A percentile compares a stretch with the other conserved stretches of the same genome.
phyloP scores from a whole-genome alignment of 148 eudicot genomes.

The Limonium bicolor region DNA sequence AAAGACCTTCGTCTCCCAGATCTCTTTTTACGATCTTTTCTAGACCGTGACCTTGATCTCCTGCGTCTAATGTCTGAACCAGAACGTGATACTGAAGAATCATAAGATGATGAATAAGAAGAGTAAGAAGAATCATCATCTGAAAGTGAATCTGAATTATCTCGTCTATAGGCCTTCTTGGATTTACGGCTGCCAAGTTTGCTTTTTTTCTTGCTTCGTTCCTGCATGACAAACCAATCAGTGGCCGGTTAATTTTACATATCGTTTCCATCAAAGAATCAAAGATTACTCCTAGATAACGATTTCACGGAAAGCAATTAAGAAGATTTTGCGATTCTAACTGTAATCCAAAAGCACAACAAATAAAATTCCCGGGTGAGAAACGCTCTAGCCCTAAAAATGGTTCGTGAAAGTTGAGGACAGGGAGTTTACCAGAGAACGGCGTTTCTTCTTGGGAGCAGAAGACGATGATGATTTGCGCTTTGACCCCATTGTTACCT shows the following conservation, averaged over 20 bases:
- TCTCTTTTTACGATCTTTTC: slow-evolving; percentile 33
- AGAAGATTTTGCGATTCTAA: background rate
- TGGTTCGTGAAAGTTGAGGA: background rate
- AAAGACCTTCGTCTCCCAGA: slow-evolving; percentile 18
- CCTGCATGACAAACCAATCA: slow-evolving; percentile 17
- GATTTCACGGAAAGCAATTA: background rate
- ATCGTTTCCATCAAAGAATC: background rate
- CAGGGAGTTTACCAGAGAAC: background rate
- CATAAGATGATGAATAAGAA: background rate
- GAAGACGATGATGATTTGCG: slow-evolving; percentile 4
- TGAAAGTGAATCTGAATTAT: slow-evolving; percentile 24
- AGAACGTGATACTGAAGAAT: slow-evolving; percentile 15
- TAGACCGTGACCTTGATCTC: slow-evolving; percentile 32
- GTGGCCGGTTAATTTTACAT: background rate
- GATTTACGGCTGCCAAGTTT: slow-evolving; percentile 29
- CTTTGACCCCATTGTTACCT: slow-evolving; percentile 6
- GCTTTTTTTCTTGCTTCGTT: slow-evolving; percentile 38
- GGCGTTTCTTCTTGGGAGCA: slow-evolving; percentile 4
- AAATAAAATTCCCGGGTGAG: background rate
- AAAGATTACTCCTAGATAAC: background rate
- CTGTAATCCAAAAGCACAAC: background rate
- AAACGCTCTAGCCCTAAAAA: slow-evolving; percentile 3
- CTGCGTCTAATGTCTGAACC: slow-evolving; percentile 22
- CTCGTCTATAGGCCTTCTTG: slow-evolving; percentile 28
- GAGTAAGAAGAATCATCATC: slow-evolving; percentile 26